phyloP scores from a whole-genome alignment of 2,329 filamentous ascomycete genomes.

The Phoma sp. region DNA sequence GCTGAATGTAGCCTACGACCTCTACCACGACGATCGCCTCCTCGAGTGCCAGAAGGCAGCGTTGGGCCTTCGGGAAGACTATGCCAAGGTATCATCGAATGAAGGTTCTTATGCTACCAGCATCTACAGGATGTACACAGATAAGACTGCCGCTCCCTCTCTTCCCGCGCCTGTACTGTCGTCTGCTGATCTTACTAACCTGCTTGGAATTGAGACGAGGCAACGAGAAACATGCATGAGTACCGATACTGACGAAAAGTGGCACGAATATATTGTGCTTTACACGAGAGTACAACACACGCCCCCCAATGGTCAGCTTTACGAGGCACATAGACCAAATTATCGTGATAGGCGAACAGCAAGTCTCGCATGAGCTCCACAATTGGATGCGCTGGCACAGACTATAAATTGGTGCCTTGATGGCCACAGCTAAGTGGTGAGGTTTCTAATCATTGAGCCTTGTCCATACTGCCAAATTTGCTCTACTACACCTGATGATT shows the following conservation, averaged over 20 bases:
- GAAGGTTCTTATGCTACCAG: too few species aligned
- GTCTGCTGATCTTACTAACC: too few species aligned
- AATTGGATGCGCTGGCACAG: constrained; percentile 6
- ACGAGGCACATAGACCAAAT: not conserved
- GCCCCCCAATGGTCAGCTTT: not conserved
- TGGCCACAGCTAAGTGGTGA: constrained; percentile 3
- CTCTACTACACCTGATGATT: constrained; percentile 82
- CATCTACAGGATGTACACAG: not conserved
- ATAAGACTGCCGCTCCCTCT: not conserved
- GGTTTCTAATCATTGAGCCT: constrained; percentile 8
- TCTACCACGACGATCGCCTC: too few species aligned
- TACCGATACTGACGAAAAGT: not conserved
- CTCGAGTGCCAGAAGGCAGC: too few species aligned
- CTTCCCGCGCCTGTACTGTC: too few species aligned
- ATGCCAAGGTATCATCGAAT: too few species aligned
- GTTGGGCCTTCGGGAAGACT: too few species aligned
- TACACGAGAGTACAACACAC: not conserved
- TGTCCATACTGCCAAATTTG: constrained; percentile 65
- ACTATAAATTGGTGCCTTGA: not conserved
- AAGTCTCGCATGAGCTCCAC: not conserved
- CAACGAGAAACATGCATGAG: too few species aligned
- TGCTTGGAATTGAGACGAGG: too few species aligned
- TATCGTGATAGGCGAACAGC: not conserved
- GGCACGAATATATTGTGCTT: not conserved
- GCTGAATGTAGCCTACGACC: too few species aligned